Evolutionary conservation across 2,329 filamentous ascomycete species (phyloP).

Genomic region (Paraphaeosphaeria minitans): DNA sequence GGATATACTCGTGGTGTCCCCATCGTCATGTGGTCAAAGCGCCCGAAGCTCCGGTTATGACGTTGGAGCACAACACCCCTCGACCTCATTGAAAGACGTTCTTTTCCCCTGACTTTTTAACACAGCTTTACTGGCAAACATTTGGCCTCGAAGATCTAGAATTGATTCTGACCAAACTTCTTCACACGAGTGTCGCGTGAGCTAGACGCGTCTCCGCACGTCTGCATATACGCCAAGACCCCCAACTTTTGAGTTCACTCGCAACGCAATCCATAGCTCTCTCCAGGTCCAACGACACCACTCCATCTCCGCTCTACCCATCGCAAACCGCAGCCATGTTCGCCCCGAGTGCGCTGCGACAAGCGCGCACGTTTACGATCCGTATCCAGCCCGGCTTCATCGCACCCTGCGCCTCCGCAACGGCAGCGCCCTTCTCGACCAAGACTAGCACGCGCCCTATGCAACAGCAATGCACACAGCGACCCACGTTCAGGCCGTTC

Average conservation of each 20-base stretch:
- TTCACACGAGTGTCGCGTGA: constrained; percentile 2
- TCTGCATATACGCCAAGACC: constrained; percentile 12
- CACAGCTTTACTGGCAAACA: not conserved
- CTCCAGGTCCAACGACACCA: not conserved
- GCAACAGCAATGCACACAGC: constrained; percentile 26
- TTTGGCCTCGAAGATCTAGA: not conserved
- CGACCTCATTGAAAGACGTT: not conserved
- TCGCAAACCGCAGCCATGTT: constrained; percentile 32
- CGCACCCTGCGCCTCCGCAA: constrained; percentile 26
- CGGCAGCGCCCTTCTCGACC: constrained; percentile 31
- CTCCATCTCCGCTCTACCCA: constrained; percentile 16
- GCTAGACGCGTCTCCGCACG: constrained; percentile 2
- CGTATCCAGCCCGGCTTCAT: constrained; percentile 36
- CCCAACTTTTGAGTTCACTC: constrained; percentile 13
- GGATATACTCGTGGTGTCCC: not conserved
- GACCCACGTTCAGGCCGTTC: constrained; percentile 17
- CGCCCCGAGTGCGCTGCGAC: constrained; percentile 36
- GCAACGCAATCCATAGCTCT: constrained; percentile 4
- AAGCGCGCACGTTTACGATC: constrained; percentile 35
- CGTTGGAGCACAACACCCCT: not conserved
- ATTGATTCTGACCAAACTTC: not conserved
- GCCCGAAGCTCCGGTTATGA: not conserved
- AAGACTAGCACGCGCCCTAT: constrained; percentile 32
- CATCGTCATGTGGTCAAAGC: not conserved
- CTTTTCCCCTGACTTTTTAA: not conserved